Evolutionary conservation across 2,329 filamentous ascomycete species (phyloP), one percentile per base, ranked within the genome.

Genomic region (Colletotrichum sp.): DNA sequence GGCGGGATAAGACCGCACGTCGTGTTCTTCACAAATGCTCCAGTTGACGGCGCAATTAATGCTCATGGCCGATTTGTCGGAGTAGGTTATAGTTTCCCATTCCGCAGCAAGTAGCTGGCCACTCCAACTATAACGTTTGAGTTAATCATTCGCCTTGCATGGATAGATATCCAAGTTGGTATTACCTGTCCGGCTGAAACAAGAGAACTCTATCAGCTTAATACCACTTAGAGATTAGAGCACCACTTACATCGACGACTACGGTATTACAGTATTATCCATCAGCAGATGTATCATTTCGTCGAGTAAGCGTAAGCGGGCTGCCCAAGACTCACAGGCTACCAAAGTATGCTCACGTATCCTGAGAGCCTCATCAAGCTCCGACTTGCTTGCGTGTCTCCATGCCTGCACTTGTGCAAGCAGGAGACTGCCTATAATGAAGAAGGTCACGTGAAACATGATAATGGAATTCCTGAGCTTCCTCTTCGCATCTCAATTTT

Each of bases 1-100:
- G 5, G 88, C 82, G 2, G 88, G 88, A 73, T 87, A 88, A 2
- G 87, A 87, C 15, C 82, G 81, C 30, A 90, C 81, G 18, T 83
- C 82, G 48, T 84, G 81, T 48, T 86, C 83, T 59, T 82, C 77
- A 78, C 88, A 90, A n/a, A 88, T 75, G 6, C 81, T 76, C 2
- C 78, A 30, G 10, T 83, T 79, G 2, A 76, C 71, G 4, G 80
- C 79, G 77, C 88, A 89, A 80, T 90, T 84, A 36, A 90, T 78
- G 74, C 83, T 86, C 48, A 84, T 74, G 2, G 60, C 26, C 9
- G 21, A 28, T 64, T 77, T 36, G 7, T 76, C 61, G 21, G 70
- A 39, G 16, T 32, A 39, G 69, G 72, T 68, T 26, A 77, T 21
- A 12, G n/a, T 18, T 12, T 48, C 9, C 80, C 80, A 79, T 76